Percentiles rank a stretch among this genome's conserved stretches.
Conservation (phyloP, 2,329 filamentous ascomycete genomes). For the Talaromyces sp. region DNA sequence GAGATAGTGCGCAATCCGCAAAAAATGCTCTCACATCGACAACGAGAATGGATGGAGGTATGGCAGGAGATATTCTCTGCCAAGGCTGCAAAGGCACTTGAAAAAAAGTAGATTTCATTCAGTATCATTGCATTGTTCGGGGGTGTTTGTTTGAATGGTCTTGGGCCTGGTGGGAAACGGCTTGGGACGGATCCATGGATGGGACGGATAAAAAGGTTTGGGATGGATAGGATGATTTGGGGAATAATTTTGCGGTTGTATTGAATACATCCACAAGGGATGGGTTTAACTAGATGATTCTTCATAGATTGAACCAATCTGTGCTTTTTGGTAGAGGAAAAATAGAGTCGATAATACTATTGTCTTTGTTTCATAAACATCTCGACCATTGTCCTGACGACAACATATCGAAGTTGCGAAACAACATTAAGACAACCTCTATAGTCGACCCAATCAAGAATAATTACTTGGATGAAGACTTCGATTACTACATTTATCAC, state of each 20-base stretch:
- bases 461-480: neutral
- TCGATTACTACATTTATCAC: neutral
- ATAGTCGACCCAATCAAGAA: neutral
- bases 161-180: neutral
- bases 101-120: conserved; percentile 3
- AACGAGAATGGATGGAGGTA: conserved; percentile 70
- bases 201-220: neutral
- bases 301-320: conserved; percentile 1
- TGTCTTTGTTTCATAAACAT: neutral
- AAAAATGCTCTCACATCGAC: conserved; percentile 54
- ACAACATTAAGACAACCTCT: neutral
- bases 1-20: conserved; percentile 59
- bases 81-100: conserved; percentile 21
- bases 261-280: neutral
- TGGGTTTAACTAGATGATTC: neutral
- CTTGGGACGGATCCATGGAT: neutral
- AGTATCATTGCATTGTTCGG: neutral
- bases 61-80: conserved; percentile 68
- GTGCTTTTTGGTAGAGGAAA: neutral
- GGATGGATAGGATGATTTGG: neutral
- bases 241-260: neutral
- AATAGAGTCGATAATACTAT: neutral
- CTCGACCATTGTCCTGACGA: neutral
- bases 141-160: neutral
- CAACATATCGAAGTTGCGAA: neutral